Conservation (phyloP, 2,329 filamentous ascomycete genomes). For the Microsporum canis region DNA sequence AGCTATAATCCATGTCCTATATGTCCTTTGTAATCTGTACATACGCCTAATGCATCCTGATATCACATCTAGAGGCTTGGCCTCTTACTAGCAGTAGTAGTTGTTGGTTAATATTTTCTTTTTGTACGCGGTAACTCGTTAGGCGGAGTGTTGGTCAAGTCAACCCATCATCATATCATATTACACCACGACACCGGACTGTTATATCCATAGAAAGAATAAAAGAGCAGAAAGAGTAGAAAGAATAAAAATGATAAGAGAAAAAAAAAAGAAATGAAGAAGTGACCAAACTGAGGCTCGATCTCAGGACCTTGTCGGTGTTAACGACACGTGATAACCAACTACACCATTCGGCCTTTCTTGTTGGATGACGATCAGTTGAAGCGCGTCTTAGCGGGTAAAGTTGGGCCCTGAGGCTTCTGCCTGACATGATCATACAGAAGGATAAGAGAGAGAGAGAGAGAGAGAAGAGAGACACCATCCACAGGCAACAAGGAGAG, state of each 20-base stretch:
- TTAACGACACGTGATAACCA: slow-evolving; percentile 5
- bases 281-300: slow-evolving; percentile 4
- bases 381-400: background rate
- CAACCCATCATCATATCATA: no score
- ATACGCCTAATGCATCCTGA: no score
- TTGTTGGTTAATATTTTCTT: no score
- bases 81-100: no score
- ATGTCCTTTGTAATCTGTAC: no score
- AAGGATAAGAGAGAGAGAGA: no score
- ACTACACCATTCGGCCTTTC: slow-evolving; percentile 5
- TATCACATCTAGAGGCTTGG: no score
- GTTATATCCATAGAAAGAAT: background rate
- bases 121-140: no score
- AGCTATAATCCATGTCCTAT: no score
- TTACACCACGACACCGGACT: no score
- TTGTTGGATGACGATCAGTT: background rate
- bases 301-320: slow-evolving; percentile 5
- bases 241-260: background rate
- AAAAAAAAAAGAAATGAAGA: background rate
- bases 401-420: background rate
- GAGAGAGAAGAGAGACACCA: no score
- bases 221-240: background rate
- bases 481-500: background rate
- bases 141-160: no score
- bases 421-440: background rate